Evolutionary conservation across 2,329 filamentous ascomycete genomes (phyloP).

Genomic region (Colletotrichum chrysophilum): DNA sequence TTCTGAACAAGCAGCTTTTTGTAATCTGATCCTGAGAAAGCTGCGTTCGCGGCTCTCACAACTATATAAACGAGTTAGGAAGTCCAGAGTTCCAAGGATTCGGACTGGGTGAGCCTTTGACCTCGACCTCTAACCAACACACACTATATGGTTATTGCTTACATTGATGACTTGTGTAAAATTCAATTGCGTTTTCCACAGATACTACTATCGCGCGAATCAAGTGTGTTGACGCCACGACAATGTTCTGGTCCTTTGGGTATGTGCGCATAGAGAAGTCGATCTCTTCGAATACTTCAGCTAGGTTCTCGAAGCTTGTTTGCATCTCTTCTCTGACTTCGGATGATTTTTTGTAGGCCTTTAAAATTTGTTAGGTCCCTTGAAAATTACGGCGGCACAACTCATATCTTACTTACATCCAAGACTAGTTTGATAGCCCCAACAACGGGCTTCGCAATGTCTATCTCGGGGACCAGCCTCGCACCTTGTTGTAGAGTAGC

Average conservation of each 20-base stretch:
- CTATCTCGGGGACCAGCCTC: not conserved
- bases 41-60: not conserved
- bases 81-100: too few relatives aligned
- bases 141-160: not conserved
- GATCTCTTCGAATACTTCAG: not conserved
- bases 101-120: too few relatives aligned
- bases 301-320: not conserved
- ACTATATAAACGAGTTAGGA: rapidly evolving
- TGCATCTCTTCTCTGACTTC: not conserved
- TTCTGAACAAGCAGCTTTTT: not conserved
- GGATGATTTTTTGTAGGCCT: not conserved
- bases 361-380: too few relatives aligned
- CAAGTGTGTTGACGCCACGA: not conserved
- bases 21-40: rapidly evolving
- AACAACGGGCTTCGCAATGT: not conserved
- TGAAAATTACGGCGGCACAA: too few relatives aligned
- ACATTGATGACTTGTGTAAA: not conserved
- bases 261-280: not conserved
- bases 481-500: not conserved
- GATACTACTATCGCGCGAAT: not conserved
- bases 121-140: too few relatives aligned
- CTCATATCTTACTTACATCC: not conserved
- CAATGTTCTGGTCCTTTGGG: not conserved
- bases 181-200: not conserved
- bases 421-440: not conserved